Evolutionary conservation across 768 basidiomycete species (phyloP).

Genomic region (Pleurotus eryngii): DNA sequence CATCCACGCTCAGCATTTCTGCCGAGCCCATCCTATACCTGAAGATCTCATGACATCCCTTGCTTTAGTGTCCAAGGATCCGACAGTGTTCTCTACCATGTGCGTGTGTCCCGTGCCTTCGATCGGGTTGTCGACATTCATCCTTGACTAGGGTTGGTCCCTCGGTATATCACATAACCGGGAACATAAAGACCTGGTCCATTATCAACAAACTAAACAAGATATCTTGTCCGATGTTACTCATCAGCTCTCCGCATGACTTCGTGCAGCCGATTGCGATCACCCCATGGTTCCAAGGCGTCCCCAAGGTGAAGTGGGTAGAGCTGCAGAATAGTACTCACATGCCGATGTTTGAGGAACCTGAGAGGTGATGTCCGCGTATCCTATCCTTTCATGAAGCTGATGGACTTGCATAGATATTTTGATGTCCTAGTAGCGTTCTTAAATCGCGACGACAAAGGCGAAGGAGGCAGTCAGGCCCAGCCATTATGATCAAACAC

Average conservation of each 20-base stretch:
- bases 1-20: slow-evolving; percentile 32
- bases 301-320: slow-evolving; percentile 32
- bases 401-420: not conserved
- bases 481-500: too few relatives aligned
- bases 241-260: slow-evolving; percentile 20
- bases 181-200: slow-evolving; percentile 18
- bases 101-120: slow-evolving; percentile 14
- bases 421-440: not conserved
- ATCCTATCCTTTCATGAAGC: too few relatives aligned
- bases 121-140: too few relatives aligned
- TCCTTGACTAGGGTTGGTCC: slow-evolving; percentile 28
- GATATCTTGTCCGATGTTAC: slow-evolving; percentile 18
- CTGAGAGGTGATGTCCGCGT: slow-evolving; percentile 13
- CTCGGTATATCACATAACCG: slow-evolving; percentile 28
- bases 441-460: not conserved
- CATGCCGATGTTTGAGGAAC: slow-evolving; percentile 19
- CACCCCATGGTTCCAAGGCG: slow-evolving; percentile 19
- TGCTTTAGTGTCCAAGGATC: slow-evolving; percentile 20
- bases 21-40: slow-evolving; percentile 29
- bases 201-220: slow-evolving; percentile 18
- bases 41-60: slow-evolving; percentile 26
- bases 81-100: slow-evolving; percentile 31
- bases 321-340: slow-evolving; percentile 27
- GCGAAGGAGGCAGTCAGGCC: too few relatives aligned
- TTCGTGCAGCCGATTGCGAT: slow-evolving; percentile 17